Evolutionary conservation across 129 eudicot species (phyloP).

Genomic region (Rutidosis leptorrhynchoides): DNA sequence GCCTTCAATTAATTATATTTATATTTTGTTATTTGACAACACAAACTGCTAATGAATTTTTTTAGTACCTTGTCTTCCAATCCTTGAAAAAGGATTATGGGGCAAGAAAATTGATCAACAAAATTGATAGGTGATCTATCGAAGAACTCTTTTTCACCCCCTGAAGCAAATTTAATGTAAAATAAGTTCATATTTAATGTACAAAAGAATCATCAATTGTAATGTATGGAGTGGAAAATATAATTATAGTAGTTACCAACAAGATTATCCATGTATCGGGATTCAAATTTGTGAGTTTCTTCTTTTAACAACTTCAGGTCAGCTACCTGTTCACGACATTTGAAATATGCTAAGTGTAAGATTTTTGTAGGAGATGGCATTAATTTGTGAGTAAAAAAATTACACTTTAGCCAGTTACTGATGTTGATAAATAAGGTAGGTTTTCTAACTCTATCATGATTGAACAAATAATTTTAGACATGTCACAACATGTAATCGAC

Average conservation of each 20-base stretch:
- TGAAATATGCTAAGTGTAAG: background rate
- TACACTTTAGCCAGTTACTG: no score
- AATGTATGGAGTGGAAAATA: background rate
- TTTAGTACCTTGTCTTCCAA: conserved; percentile 81
- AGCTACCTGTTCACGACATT: conserved; percentile 59
- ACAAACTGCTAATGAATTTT: background rate
- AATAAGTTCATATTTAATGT: background rate
- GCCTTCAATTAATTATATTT: background rate
- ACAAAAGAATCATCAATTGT: background rate
- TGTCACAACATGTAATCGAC: background rate
- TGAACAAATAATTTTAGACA: background rate
- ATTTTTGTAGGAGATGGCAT: background rate
- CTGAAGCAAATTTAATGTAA: conserved; percentile 38
- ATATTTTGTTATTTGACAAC: background rate
- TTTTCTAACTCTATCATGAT: no score
- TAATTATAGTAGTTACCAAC: conserved; percentile 48
- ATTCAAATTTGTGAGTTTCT: conserved; percentile 97
- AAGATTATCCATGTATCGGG: conserved; percentile 80
- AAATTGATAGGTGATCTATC: conserved; percentile 94
- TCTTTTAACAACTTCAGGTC: conserved; percentile 73
- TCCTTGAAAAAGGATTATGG: conserved; percentile 91
- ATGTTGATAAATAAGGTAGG: no score
- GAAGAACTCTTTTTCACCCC: conserved; percentile 67
- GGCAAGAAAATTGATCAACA: conserved; percentile 88
- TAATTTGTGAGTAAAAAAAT: no score